A percentile compares a stretch with the other conserved stretches of the same genome.
phyloP scores from a whole-genome alignment of 2,329 filamentous ascomycete species.

The Lachnellula cervina region DNA sequence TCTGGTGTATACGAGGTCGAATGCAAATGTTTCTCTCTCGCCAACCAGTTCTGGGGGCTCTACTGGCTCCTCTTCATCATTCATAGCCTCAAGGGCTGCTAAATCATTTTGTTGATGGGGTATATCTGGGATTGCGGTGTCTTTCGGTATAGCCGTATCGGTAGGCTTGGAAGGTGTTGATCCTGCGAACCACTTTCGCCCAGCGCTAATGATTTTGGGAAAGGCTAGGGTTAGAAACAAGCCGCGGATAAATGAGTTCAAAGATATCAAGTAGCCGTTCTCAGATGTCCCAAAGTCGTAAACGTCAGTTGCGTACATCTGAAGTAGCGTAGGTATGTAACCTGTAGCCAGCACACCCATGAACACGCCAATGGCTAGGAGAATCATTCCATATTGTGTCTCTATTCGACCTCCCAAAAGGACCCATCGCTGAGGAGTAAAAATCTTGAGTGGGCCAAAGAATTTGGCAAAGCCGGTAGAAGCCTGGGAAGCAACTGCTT shows the following conservation, averaged over 20 bases:
- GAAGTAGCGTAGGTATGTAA: constrained; percentile 56
- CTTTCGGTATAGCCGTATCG: not conserved
- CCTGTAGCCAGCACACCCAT: constrained; percentile 64
- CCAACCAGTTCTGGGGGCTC: constrained; percentile 5
- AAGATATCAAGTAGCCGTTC: constrained; percentile 41
- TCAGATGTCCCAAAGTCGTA: constrained; percentile 41
- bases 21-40: constrained; percentile 40
- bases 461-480: constrained; percentile 45
- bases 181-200: constrained; percentile 33
- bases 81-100: constrained; percentile 8
- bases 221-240: constrained; percentile 41
- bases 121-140: constrained; percentile 32
- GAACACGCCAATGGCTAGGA: constrained; percentile 62
- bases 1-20: constrained; percentile 63
- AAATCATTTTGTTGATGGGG: constrained; percentile 37
- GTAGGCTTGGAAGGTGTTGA: not conserved
- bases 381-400: constrained; percentile 57
- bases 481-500: constrained; percentile 32
- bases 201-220: constrained; percentile 38
- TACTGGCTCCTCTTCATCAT: constrained; percentile 15
- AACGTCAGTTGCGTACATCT: constrained; percentile 43
- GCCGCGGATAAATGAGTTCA: constrained; percentile 41
- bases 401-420: constrained; percentile 45
- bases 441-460: constrained; percentile 58
- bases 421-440: constrained; percentile 52